Evolutionary conservation across 352 stramenopile species (phyloP).

Genomic region (Phytopythium ostracodes): DNA sequence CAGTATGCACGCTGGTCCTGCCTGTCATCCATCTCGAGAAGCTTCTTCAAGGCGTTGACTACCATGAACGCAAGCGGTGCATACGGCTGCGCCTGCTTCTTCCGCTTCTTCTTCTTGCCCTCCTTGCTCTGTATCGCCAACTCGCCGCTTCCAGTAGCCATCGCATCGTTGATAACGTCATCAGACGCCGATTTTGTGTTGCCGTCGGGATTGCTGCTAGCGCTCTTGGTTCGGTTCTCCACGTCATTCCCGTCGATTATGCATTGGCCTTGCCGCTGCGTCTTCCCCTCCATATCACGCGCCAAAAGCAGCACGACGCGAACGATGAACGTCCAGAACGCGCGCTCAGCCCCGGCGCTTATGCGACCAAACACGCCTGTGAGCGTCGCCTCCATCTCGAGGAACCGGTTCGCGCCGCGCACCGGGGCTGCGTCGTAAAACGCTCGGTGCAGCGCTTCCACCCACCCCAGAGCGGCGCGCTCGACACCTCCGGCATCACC

Average conservation of each 20-base stretch:
- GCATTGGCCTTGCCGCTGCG: not conserved
- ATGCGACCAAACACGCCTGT: slow-evolving; percentile 22
- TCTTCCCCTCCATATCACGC: slow-evolving; percentile 4
- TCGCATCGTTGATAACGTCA: not conserved
- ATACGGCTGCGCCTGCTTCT: slow-evolving; percentile 36
- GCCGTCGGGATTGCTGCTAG: not conserved
- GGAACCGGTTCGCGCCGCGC: slow-evolving; percentile 41
- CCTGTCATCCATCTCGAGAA: slow-evolving; percentile 11
- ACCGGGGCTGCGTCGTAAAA: slow-evolving; percentile 21
- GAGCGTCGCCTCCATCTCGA: slow-evolving; percentile 43
- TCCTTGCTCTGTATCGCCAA: slow-evolving; percentile 4
- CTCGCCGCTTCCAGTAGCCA: no score
- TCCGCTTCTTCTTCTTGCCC: slow-evolving; percentile 15
- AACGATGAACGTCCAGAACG: slow-evolving; percentile 36
- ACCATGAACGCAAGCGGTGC: slow-evolving; percentile 54
- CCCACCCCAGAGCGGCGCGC: slow-evolving; percentile 15
- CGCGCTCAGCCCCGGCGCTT: not conserved
- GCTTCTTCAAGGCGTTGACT: slow-evolving; percentile 46
- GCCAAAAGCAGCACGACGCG: slow-evolving; percentile 36
- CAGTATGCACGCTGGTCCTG: slow-evolving; percentile 4
- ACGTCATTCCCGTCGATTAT: not conserved
- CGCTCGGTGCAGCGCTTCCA: slow-evolving; percentile 17
- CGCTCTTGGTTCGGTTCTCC: not conserved
- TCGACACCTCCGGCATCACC: not conserved
- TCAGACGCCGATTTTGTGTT: not conserved